Conservation (phyloP, 2,329 filamentous ascomycete genomes). For the Pseudogymnoascus sp. region DNA sequence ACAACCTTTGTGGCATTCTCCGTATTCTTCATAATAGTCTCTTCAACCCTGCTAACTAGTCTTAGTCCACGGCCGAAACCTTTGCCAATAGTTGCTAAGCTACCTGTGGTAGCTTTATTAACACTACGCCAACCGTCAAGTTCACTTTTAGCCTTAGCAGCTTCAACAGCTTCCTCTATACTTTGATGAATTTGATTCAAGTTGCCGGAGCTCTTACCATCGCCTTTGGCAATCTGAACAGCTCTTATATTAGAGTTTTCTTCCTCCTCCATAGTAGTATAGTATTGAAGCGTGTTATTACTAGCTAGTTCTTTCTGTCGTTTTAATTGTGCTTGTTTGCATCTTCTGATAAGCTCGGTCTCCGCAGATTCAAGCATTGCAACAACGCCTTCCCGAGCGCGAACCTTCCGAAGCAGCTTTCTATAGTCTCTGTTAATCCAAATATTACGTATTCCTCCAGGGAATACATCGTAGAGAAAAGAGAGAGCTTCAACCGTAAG, state of each 20-base stretch:
- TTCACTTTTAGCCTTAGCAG: slow-evolving; percentile 24
- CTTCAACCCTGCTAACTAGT: slow-evolving; percentile 31
- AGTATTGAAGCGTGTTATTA: slow-evolving; percentile 20
- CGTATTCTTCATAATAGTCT: slow-evolving; percentile 36
- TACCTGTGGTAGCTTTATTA: slow-evolving; percentile 17
- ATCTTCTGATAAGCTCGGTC: slow-evolving; percentile 71
- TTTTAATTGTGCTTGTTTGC: slow-evolving; percentile 72
- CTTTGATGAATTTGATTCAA: slow-evolving; percentile 45
- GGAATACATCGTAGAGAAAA: slow-evolving; percentile 89
- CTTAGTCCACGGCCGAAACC: slow-evolving; percentile 26
- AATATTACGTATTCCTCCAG: slow-evolving; percentile 87
- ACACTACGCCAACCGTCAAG: slow-evolving; percentile 10
- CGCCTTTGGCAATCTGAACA: slow-evolving; percentile 42
- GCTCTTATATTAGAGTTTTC: slow-evolving; percentile 31
- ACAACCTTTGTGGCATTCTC: slow-evolving; percentile 43
- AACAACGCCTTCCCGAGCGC: slow-evolving; percentile 63
- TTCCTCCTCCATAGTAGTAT: slow-evolving; percentile 15
- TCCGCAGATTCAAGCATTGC: slow-evolving; percentile 68
- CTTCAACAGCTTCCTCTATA: slow-evolving; percentile 37
- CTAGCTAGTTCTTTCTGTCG: slow-evolving; percentile 33
- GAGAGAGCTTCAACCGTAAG: slow-evolving; percentile 71
- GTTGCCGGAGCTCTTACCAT: slow-evolving; percentile 43
- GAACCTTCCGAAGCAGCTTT: slow-evolving; percentile 73
- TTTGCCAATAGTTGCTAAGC: slow-evolving; percentile 20
- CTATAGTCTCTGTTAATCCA: slow-evolving; percentile 93